Evolutionary conservation across 2,329 filamentous ascomycete genomes (phyloP).

Genomic region (Cladosporium phlei): DNA sequence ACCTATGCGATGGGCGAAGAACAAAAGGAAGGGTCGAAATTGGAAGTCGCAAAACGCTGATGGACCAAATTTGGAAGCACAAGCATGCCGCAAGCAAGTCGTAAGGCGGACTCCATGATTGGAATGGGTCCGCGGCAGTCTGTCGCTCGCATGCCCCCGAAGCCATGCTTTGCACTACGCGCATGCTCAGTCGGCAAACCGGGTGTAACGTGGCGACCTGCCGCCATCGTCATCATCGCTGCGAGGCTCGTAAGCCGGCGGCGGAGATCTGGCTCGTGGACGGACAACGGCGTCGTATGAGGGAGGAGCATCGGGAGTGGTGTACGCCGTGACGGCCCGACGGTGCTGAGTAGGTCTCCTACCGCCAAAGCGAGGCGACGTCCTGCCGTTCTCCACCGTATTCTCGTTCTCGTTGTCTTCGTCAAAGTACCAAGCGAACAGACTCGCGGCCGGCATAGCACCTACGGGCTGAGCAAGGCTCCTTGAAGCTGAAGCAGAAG

Average conservation of each 20-base stretch:
- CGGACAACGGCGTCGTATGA: slow-evolving; percentile 27
- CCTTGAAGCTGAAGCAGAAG: no score
- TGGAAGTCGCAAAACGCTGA: no score
- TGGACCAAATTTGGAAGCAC: neutral
- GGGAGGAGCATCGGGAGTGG: slow-evolving; percentile 12
- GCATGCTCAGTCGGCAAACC: neutral
- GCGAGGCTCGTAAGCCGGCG: slow-evolving; percentile 30
- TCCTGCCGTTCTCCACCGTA: neutral
- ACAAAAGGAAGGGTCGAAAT: no score
- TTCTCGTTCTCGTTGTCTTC: slow-evolving; percentile 7
- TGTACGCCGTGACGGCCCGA: slow-evolving; percentile 19
- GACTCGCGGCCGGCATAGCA: slow-evolving; percentile 26
- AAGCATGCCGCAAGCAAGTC: neutral
- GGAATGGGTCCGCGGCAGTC: neutral
- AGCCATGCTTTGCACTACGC: neutral
- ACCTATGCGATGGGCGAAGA: no score
- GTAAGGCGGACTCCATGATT: no score
- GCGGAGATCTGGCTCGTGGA: slow-evolving; percentile 22
- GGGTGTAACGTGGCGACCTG: slow-evolving; percentile 9
- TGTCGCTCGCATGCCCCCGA: neutral
- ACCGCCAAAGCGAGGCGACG: slow-evolving; percentile 16
- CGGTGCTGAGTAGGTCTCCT: slow-evolving; percentile 22
- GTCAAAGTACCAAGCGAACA: slow-evolving; percentile 28
- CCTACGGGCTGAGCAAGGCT: neutral
- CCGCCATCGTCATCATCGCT: slow-evolving; percentile 23